Percentiles rank a stretch among this genome's conserved stretches.
Conservation (phyloP, 2,329 filamentous ascomycete genomes). For the Penicillium sp. region DNA sequence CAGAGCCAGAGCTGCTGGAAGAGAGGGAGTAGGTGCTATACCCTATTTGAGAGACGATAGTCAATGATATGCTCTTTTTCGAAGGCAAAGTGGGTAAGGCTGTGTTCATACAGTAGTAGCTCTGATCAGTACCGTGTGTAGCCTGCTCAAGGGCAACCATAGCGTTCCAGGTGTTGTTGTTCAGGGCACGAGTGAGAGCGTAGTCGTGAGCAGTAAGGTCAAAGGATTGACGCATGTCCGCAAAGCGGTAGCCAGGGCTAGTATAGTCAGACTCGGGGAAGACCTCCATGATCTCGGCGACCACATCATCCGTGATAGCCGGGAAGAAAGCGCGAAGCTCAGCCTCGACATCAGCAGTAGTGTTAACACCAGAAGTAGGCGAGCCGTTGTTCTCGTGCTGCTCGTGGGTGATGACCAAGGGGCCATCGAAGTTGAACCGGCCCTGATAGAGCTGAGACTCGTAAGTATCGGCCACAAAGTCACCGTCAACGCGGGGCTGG, state of each 20-base stretch:
- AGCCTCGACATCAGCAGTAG: slow-evolving; percentile 39
- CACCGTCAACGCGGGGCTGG: slow-evolving; percentile 46
- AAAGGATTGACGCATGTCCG: too few species aligned
- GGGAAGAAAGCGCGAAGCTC: slow-evolving; percentile 39
- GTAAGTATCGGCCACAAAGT: slow-evolving; percentile 45
- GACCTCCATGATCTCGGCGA: slow-evolving; percentile 38
- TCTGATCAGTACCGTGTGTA: too few species aligned
- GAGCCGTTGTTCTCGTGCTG: slow-evolving; percentile 43
- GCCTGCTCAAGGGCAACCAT: too few species aligned
- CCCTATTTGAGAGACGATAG: too few species aligned
- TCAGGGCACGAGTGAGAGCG: too few species aligned
- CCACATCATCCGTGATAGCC: slow-evolving; percentile 41
- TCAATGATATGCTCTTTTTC: too few species aligned
- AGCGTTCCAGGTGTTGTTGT: too few species aligned
- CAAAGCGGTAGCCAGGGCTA: slow-evolving; percentile 43
- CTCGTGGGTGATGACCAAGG: slow-evolving; percentile 45
- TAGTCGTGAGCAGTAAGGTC: too few species aligned
- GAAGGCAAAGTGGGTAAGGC: too few species aligned
- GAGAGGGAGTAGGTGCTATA: too few species aligned
- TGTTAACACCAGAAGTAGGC: slow-evolving; percentile 38
- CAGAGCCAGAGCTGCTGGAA: too few species aligned
- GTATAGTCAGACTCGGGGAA: slow-evolving; percentile 42
- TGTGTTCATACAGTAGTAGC: too few species aligned
- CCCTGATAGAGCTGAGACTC: slow-evolving; percentile 46
- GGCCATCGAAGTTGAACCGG: slow-evolving; percentile 46